phyloP scores from a whole-genome alignment of 768 basidiomycete species.

The Naematelia encephala region DNA sequence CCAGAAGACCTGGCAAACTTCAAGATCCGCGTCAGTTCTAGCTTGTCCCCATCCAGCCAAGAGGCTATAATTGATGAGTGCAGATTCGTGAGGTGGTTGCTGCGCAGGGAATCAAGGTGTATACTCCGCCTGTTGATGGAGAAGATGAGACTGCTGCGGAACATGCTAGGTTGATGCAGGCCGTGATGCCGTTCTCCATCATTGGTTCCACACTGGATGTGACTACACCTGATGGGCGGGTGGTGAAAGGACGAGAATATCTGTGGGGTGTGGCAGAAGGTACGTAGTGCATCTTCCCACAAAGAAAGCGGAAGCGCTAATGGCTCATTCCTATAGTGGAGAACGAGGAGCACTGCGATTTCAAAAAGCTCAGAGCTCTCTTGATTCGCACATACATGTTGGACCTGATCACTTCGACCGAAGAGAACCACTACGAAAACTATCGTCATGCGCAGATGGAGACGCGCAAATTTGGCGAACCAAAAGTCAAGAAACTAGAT shows the following conservation, averaged over 20 bases:
- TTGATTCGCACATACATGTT: conserved; percentile 98
- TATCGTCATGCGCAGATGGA: conserved; percentile 99
- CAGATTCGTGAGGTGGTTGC: conserved; percentile 84
- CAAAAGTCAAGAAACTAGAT: conserved; percentile 96
- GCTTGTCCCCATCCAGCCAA: not conserved
- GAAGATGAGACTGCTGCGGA: conserved; percentile 85
- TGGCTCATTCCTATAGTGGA: too few relatives aligned
- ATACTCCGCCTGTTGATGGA: conserved; percentile 83
- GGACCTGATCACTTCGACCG: conserved; percentile 91
- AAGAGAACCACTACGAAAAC: conserved; percentile 95
- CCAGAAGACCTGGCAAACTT: conserved; percentile 85
- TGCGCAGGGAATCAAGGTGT: conserved; percentile 91
- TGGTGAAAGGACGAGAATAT: conserved; percentile 96
- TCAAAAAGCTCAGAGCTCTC: conserved; percentile 92
- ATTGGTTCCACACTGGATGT: conserved; percentile 97
- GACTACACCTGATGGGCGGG: conserved; percentile 78
- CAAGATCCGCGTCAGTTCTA: conserved; percentile 76
- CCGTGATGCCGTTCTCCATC: conserved; percentile 96
- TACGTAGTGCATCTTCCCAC: conserved; percentile 46
- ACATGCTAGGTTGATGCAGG: conserved; percentile 73
- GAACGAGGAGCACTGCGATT: conserved; percentile 99
- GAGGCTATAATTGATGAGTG: not conserved
- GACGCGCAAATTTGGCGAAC: conserved; percentile 97
- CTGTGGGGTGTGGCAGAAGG: conserved; percentile 99
- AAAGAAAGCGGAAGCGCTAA: too few relatives aligned